Evolutionary conservation across 805 yeast genomes (phyloP).

Genomic region (Ogataea paraovalis): DNA sequence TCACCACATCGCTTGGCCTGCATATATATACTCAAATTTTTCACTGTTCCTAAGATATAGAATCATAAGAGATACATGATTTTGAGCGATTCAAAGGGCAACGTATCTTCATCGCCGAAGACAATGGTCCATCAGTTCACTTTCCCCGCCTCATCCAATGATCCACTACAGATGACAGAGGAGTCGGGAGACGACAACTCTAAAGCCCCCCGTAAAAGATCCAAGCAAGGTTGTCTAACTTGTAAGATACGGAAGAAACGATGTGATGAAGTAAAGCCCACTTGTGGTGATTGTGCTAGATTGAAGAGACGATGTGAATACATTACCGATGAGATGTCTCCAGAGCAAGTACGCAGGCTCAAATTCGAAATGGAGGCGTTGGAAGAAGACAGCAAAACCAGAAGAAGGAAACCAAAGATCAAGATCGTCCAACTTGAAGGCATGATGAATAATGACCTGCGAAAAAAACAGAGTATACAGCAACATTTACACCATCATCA

Average conservation of each 20-base stretch:
- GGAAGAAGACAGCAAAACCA: slow-evolving; percentile 39
- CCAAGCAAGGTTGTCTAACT: slow-evolving; percentile 62
- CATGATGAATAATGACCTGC: neutral
- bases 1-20: too few relatives aligned
- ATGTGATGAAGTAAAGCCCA: slow-evolving; percentile 48
- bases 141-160: neutral
- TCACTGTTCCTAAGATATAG: neutral
- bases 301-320: slow-evolving; percentile 46
- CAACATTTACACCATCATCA: neutral
- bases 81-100: neutral
- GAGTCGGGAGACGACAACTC: neutral
- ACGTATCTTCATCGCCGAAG: neutral
- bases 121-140: neutral
- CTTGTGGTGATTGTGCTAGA: slow-evolving; percentile 47
- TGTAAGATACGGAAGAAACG: slow-evolving; percentile 64
- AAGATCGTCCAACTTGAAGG: slow-evolving; percentile 2
- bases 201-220: slow-evolving; percentile 28
- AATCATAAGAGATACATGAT: neutral
- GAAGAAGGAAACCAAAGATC: slow-evolving; percentile 34
- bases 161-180: neutral
- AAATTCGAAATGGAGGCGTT: slow-evolving; percentile 35
- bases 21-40: too few relatives aligned
- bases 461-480: neutral
- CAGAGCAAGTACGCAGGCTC: slow-evolving; percentile 34
- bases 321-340: slow-evolving; percentile 42